These are phyloP conservation scores for Fusarium coffeatum DNA, from an alignment of 2,329 filamentous ascomycete species.

Conservation along the genomic window DNA sequence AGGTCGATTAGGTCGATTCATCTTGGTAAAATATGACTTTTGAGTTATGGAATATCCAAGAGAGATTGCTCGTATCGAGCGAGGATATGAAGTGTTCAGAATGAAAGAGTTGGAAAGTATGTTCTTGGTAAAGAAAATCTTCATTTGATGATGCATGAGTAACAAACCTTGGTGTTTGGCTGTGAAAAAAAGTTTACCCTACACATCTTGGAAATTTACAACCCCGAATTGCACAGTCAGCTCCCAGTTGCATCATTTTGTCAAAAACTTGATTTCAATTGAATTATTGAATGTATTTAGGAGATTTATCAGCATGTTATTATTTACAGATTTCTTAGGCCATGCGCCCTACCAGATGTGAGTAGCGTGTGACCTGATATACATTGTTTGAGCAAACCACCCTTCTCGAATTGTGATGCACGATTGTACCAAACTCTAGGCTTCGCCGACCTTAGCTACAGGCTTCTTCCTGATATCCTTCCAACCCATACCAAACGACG, in stretches of 20 bases:
- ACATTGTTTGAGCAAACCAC: background rate
- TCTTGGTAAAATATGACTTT: conserved; percentile 16
- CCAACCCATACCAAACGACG: conserved; percentile 60
- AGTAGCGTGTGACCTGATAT: background rate
- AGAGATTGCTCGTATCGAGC: background rate
- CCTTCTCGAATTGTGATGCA: too few relatives aligned
- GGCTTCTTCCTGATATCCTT: conserved; percentile 56
- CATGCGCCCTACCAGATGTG: background rate
- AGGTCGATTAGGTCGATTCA: conserved; percentile 51
- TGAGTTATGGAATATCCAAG: background rate
- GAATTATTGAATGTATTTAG: too few relatives aligned
- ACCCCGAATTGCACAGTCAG: background rate
- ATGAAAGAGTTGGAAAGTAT: background rate
- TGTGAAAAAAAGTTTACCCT: conserved; percentile 17
- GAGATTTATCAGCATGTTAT: too few relatives aligned
- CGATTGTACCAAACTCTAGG: background rate
- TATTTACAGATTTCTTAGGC: background rate
- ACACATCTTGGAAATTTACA: background rate
- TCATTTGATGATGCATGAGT: conserved; percentile 19
- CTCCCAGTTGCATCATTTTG: background rate
- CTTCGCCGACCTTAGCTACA: conserved; percentile 23
- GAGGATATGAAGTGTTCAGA: too few relatives aligned
- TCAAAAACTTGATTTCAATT: background rate
- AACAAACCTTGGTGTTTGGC: background rate
- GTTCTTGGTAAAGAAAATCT: background rate